A percentile compares a stretch with the other conserved stretches of the same genome.
phyloP scores from a whole-genome alignment of 2,329 filamentous ascomycete genomes.

The Coniella lustricola region DNA sequence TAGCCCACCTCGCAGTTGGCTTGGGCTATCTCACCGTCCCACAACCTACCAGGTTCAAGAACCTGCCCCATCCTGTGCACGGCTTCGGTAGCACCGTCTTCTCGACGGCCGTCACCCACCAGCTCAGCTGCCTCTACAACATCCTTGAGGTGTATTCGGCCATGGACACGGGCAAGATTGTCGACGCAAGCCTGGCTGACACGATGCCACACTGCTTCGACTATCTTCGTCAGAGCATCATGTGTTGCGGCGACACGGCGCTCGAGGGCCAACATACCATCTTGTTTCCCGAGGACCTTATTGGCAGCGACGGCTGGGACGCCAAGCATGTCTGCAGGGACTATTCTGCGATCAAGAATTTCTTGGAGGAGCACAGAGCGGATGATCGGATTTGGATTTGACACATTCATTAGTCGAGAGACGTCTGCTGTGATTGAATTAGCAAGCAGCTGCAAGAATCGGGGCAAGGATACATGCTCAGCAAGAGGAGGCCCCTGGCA shows the following conservation, averaged over 20 bases:
- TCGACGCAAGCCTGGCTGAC: constrained; percentile 27
- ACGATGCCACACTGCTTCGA: constrained; percentile 35
- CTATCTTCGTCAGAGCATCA: constrained; percentile 28
- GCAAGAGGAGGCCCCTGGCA: too few relatives aligned
- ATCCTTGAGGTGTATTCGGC: constrained; percentile 31
- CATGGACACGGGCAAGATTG: constrained; percentile 22
- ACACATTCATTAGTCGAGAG: too few relatives aligned
- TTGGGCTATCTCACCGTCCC: constrained; percentile 33
- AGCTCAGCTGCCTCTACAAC: constrained; percentile 35
- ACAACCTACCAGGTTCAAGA: constrained; percentile 27
- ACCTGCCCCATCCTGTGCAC: constrained; percentile 29
- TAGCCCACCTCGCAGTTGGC: constrained; percentile 18
- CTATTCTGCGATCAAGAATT: constrained; percentile 27
- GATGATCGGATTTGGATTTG: constrained; percentile 32
- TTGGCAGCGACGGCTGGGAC: constrained; percentile 36
- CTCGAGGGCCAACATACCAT: constrained; percentile 33
- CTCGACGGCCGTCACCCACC: constrained; percentile 37
- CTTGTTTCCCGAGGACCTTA: constrained; percentile 27
- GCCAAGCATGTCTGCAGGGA: constrained; percentile 36
- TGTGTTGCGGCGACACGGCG: constrained; percentile 27
- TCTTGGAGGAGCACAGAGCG: constrained; percentile 28
- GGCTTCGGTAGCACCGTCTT: constrained; percentile 29
- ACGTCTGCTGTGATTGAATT: constrained; percentile 18
- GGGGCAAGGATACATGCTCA: too few relatives aligned
- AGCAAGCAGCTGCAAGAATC: too few relatives aligned